Evolutionary conservation across 495 filamentous ascomycete species (phyloP).

Genomic region (Penicillium atrosanguineum): DNA sequence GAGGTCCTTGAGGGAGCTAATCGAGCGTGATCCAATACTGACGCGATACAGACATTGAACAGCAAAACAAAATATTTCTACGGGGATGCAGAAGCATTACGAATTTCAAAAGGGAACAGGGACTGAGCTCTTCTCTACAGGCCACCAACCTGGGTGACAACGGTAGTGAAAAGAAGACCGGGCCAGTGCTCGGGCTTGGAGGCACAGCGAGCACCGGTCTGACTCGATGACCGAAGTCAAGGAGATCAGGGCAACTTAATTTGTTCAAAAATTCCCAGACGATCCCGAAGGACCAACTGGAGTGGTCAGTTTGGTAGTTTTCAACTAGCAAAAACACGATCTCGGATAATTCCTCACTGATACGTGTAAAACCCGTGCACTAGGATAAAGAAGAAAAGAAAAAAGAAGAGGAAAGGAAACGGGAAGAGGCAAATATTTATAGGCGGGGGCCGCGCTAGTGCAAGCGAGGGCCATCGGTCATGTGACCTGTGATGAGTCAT

Average conservation of each 20-base stretch:
- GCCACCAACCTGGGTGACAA: slow-evolving; percentile 40
- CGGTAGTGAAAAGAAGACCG: slow-evolving; percentile 49
- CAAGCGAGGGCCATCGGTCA: slow-evolving; percentile 25
- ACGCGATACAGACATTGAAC: too few species aligned
- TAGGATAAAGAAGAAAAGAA: slow-evolving; percentile 48
- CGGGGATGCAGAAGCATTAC: too few species aligned
- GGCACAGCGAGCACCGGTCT: slow-evolving; percentile 11
- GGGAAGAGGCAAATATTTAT: slow-evolving; percentile 19
- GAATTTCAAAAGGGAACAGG: neutral
- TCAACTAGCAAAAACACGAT: slow-evolving; percentile 60
- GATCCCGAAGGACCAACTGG: slow-evolving; percentile 40
- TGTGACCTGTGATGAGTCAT: slow-evolving; percentile 9
- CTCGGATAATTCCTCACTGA: slow-evolving; percentile 60
- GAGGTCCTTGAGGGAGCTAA: too few species aligned
- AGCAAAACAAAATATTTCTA: too few species aligned
- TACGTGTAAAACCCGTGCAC: slow-evolving; percentile 56
- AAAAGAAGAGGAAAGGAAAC: slow-evolving; percentile 28
- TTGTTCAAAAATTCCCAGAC: slow-evolving; percentile 52
- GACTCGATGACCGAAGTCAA: slow-evolving; percentile 22
- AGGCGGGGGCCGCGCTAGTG: slow-evolving; percentile 23
- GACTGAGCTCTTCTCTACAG: slow-evolving; percentile 42
- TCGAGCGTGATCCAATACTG: too few species aligned
- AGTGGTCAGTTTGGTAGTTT: slow-evolving; percentile 55
- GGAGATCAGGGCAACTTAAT: slow-evolving; percentile 25
- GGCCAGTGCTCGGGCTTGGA: slow-evolving; percentile 2